Percentiles rank a stretch among this genome's conserved stretches.
phyloP scores from a whole-genome alignment of 2,329 filamentous ascomycete species.

The Didymella pomorum region DNA sequence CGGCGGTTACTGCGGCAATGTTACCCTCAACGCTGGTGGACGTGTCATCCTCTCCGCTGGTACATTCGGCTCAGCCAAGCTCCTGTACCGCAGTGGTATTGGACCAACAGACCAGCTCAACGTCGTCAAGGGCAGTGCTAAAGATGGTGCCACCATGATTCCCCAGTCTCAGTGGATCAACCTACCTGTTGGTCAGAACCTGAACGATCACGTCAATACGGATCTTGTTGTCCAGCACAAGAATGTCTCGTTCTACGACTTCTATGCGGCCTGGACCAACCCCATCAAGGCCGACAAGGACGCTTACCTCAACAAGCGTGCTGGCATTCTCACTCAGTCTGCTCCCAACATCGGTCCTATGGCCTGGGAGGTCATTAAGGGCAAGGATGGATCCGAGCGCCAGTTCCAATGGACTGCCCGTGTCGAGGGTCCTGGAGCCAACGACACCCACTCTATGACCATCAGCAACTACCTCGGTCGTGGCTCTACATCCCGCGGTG shows the following conservation, averaged over 20 bases:
- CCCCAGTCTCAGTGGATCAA: slow-evolving; percentile 58
- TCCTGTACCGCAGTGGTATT: slow-evolving; percentile 74
- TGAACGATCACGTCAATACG: slow-evolving; percentile 66
- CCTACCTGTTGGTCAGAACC: slow-evolving; percentile 60
- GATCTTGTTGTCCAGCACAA: slow-evolving; percentile 62
- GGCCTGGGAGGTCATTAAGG: slow-evolving; percentile 67
- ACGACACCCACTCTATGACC: slow-evolving; percentile 51
- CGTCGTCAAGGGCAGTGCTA: slow-evolving; percentile 54
- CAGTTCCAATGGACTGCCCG: slow-evolving; percentile 73
- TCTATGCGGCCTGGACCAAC: slow-evolving; percentile 66
- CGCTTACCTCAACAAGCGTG: slow-evolving; percentile 56
- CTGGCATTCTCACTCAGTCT: slow-evolving; percentile 69
- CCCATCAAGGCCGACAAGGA: slow-evolving; percentile 53
- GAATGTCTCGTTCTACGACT: slow-evolving; percentile 68
- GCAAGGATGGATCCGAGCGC: slow-evolving; percentile 66
- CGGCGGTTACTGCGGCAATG: slow-evolving; percentile 65
- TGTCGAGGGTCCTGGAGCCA: slow-evolving; percentile 63
- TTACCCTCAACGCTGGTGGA: slow-evolving; percentile 67
- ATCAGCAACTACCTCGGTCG: slow-evolving; percentile 68
- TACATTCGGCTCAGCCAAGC: slow-evolving; percentile 72
- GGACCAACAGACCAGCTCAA: slow-evolving; percentile 63
- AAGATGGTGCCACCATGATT: slow-evolving; percentile 55
- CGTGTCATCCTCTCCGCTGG: slow-evolving; percentile 74
- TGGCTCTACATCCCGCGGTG: slow-evolving; percentile 68
- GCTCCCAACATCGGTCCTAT: slow-evolving; percentile 71